Percentiles rank a stretch among this genome's conserved stretches.
Evolutionary conservation across 176 grass and related monocot genomes (phyloP).

Genomic region (Phoenix roebelenii): DNA sequence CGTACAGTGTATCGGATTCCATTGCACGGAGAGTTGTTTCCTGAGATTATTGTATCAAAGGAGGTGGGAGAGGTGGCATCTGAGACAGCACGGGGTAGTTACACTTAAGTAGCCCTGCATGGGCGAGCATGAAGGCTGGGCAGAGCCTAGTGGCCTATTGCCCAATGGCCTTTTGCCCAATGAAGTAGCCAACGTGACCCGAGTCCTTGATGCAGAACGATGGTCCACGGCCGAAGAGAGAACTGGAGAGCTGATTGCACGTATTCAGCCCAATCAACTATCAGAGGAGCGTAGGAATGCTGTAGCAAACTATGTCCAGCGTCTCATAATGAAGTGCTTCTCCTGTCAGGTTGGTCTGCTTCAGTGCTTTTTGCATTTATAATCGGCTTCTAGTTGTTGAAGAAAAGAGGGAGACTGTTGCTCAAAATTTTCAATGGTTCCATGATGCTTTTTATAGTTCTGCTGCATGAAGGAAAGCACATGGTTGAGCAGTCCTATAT

Average conservation of each 20-base stretch:
- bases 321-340: slow-evolving; percentile 71
- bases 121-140: slow-evolving; percentile 20
- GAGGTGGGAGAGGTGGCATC: not conserved
- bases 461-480: too few species aligned
- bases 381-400: too few species aligned
- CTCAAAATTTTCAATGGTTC: too few species aligned
- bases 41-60: not conserved
- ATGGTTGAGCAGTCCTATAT: too few species aligned
- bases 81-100: not conserved
- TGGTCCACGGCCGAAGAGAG: slow-evolving; percentile 47
- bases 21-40: too few species aligned
- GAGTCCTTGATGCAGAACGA: slow-evolving; percentile 49
- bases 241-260: slow-evolving; percentile 55
- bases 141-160: slow-evolving; percentile 28
- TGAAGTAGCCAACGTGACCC: slow-evolving; percentile 34
- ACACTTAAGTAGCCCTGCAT: not conserved
- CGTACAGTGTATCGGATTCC: too few species aligned
- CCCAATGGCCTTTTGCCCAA: slow-evolving; percentile 72
- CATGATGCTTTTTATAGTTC: too few species aligned
- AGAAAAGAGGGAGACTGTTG: too few species aligned
- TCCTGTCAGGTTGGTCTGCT: slow-evolving; percentile 42
- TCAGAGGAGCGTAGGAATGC: slow-evolving; percentile 57
- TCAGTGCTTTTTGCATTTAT: too few species aligned
- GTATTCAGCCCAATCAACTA: slow-evolving; percentile 64
- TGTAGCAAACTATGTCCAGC: slow-evolving; percentile 58